Evolutionary conservation across 306 rosid species (phyloP).

Genomic region (Macrotyloma uniflorum): DNA sequence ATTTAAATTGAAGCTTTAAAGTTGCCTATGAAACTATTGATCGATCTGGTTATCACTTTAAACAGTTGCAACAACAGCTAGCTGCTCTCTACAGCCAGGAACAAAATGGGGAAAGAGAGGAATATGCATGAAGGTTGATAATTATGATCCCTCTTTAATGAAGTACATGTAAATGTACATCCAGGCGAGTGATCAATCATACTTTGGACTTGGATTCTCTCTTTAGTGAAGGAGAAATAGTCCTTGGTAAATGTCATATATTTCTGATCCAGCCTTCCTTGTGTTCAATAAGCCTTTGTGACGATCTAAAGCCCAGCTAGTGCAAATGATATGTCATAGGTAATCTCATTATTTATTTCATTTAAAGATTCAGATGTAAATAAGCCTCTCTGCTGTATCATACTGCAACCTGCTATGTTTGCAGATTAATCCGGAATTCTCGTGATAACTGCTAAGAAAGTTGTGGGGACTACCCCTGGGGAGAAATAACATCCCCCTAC

Average conservation of each 20-base stretch:
- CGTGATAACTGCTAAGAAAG: constrained; percentile 35
- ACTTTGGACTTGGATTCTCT: constrained; percentile 42
- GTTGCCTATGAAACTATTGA: constrained; percentile 19
- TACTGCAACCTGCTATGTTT: constrained; percentile 44
- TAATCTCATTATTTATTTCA: constrained; percentile 39
- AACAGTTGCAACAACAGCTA: constrained; percentile 90
- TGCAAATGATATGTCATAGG: constrained; percentile 39
- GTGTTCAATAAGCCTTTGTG: constrained; percentile 44
- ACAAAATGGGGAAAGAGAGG: constrained; percentile 74
- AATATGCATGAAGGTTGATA: constrained; percentile 52
- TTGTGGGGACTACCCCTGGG: constrained; percentile 45
- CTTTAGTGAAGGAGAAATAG: constrained; percentile 40
- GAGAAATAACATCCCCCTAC: constrained; percentile 29
- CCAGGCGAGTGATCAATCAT: constrained; percentile 57
- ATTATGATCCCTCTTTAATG: constrained; percentile 38
- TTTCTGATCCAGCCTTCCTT: constrained; percentile 47
- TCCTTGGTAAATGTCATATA: constrained; percentile 44
- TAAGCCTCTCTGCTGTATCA: constrained; percentile 45
- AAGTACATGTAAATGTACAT: constrained; percentile 48
- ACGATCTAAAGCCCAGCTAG: constrained; percentile 30
- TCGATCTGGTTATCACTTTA: constrained; percentile 29
- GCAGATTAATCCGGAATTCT: constrained; percentile 42
- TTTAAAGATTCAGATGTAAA: constrained; percentile 40
- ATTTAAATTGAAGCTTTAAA: constrained; percentile 7
- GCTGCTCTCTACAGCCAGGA: constrained; percentile 53